Base-by-base conservation (phyloP, 306 rosid species). In the Acacia melanoxylon region DNA sequence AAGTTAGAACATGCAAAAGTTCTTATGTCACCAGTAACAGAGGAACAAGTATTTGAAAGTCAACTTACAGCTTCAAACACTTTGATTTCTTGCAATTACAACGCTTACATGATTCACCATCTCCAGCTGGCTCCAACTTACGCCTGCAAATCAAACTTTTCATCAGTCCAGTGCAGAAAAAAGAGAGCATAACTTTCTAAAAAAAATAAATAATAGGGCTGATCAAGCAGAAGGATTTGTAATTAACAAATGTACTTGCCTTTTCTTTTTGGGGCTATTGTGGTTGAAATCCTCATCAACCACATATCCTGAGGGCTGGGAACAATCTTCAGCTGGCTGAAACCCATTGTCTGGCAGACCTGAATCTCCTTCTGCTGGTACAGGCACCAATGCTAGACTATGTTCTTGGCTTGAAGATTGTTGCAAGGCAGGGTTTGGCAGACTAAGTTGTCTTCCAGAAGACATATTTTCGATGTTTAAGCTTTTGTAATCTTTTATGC, bases 11-110 rank as follows among this genome's bases (percentile, higher is more conserved):
- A 46, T 24, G 71, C 80, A 79, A 29, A 74, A 40, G 29, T 14
- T 19, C 68, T 67, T 24, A 58, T 45, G 33, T 59, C 46, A 68
- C 6, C 41, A 71, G 67, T 35, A 41, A 65, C 6, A 83, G 37
- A 37, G 66, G 83, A 65, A 75, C 61, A 66, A 37, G 66, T 25
- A 8, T 70, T 68, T 52, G 56, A 83, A 88, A 93, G 63, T 58
- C 48, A 81, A 90, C 98, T 86, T 88, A 95, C 98, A 91, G 97
- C 88, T 95, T 95, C 92, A 95, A 85, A 81, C 98, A 95, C 90
- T 90, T 93, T 1, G 98, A 95, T 79, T 95, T 93, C 89, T 91
- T 95, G 85, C 98, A 95, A 82, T 91, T 91, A 78, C 98, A 95
- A 22, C 97, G 94, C 84, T 91, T 93, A 86, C 97, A 93, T 22